Conservation (phyloP, 2,329 filamentous ascomycete genomes). For the Trichoderma pleuroti region DNA sequence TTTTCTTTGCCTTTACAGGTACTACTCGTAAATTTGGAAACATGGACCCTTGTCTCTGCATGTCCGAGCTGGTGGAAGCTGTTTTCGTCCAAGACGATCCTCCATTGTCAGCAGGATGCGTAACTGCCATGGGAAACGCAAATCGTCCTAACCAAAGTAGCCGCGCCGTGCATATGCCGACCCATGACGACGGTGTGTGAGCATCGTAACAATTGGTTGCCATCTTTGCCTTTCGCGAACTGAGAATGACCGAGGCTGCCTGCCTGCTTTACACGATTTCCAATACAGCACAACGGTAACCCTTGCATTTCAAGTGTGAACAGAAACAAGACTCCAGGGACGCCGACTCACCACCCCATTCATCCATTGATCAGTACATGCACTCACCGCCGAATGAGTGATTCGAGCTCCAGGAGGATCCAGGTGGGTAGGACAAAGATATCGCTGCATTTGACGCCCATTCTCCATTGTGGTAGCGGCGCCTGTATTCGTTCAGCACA, state of each 20-base stretch:
- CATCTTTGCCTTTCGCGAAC: background rate
- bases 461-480: background rate
- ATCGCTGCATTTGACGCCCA: background rate
- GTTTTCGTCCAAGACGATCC: background rate
- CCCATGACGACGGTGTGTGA: background rate
- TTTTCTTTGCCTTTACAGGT: background rate
- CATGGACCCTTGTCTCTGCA: background rate
- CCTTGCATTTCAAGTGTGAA: background rate
- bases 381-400: background rate
- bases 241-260: background rate
- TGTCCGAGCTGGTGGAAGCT: conserved; percentile 1
- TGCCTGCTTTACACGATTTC: background rate
- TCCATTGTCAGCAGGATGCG: background rate
- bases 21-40: background rate
- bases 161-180: background rate
- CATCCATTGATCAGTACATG: background rate
- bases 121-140: background rate
- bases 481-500: background rate
- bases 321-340: background rate
- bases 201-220: background rate
- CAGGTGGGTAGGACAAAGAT: background rate
- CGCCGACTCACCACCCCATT: background rate
- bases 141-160: background rate
- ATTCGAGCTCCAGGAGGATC: background rate
- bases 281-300: background rate